These are phyloP conservation scores for Fistulifera pelliculosa DNA, from an alignment of 108 stramenopile genomes.

Conservation along the genomic window DNA sequence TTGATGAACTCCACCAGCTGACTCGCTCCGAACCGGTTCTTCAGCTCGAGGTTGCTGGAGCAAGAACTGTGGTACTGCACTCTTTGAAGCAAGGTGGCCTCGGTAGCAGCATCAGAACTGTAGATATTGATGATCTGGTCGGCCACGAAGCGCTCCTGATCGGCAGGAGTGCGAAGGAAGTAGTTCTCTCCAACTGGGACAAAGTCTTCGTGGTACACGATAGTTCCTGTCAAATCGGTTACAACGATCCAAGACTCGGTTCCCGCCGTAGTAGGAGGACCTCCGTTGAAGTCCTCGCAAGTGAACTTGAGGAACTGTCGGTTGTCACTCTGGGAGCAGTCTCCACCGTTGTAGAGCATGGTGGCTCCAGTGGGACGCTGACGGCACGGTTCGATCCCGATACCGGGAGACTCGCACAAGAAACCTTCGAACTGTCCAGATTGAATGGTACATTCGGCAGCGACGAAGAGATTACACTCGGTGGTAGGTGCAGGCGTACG, in stretches of 20 bases:
- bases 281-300: not conserved
- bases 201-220: constrained; percentile 1
- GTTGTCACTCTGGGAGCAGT: not conserved
- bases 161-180: not conserved
- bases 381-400: not conserved
- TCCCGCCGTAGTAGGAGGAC: not conserved
- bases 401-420: not conserved
- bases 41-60: not conserved
- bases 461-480: too few relatives aligned
- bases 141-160: not conserved
- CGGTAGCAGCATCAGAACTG: not conserved
- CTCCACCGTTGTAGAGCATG: constrained; percentile 1
- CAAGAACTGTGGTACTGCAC: constrained; percentile 4
- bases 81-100: constrained; percentile 3
- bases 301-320: not conserved
- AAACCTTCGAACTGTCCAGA: not conserved
- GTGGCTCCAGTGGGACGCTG: not conserved
- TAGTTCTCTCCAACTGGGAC: not conserved
- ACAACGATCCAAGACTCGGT: constrained; percentile 2
- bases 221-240: not conserved
- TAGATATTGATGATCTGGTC: not conserved
- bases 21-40: constrained; percentile 4
- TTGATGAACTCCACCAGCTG: constrained; percentile 3
- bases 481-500: too few relatives aligned
- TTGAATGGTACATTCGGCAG: constrained; percentile 1